Evolutionary conservation across 108 stramenopile species (phyloP), one percentile per base, ranked within the genome.

Genomic region (Licmophora abbreviata): DNA sequence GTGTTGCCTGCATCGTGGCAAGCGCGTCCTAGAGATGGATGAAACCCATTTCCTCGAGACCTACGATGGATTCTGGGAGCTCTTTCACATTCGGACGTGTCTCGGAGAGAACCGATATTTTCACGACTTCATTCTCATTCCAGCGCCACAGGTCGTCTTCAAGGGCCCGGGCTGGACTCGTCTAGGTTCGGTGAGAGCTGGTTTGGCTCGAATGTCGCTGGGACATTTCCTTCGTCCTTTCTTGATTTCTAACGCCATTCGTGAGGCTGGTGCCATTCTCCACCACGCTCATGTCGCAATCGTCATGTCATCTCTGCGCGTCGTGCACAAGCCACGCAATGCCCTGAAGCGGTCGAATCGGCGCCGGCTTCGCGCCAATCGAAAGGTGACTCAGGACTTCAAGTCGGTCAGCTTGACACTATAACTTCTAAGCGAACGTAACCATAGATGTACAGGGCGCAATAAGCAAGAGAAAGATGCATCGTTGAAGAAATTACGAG

Each of bases 1-100:
- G 7, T 71, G 69, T 28, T 71, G 69, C 29, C 62, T 51, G 21
- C 41, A 53, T 40, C 63, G 64, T 18, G 69, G 69, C 1, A 55
- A 55, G 30, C 57, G 69, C 29, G 69, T 71, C 10, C 21, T 71
- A 8, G 69, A 71, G 38, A 38, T 71, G 29, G 45, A 40, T 14
- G 63, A 71, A 29, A 12, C 37, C 5, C 69, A 71, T 33, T 64
- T 71, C 40, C 25, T 29, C 7, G 63, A 63, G 32, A 9, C 14
- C 38, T 24, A 35, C 17, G 20, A 38, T 2, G 63, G 58, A 6
- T 15, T 45, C 48, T 71, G 69, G 69, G 69, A 71, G 29, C 43
- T 71, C 27, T 64, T 56, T 35, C 31, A 45, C 32, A 38, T 58
- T 1, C 45, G 51, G 1, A 40, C 24, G 1, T 44, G 29, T n/a